These are phyloP conservation scores for Backusella macrospora DNA, from an alignment of 192 early-diverging fungal genomes.

Conservation along the genomic window DNA sequence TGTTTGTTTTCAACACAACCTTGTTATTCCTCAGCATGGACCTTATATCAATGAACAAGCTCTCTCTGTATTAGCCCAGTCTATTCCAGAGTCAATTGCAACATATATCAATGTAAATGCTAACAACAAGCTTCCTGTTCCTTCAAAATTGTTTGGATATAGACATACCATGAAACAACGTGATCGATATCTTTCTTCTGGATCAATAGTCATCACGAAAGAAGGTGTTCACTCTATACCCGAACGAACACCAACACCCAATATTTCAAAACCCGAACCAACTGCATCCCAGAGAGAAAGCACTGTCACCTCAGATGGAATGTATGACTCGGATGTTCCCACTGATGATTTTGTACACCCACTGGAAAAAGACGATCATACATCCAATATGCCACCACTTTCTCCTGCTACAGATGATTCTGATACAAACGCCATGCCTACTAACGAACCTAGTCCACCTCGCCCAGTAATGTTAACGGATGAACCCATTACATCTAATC, in stretches of 20 bases:
- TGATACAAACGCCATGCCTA: not conserved
- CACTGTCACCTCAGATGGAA: slow-evolving; percentile 15
- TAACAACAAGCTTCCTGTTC: slow-evolving; percentile 31
- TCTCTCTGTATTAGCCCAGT: slow-evolving; percentile 26
- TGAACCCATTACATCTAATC: slow-evolving; percentile 19
- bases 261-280: not conserved
- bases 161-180: slow-evolving; percentile 28
- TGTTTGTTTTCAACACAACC: slow-evolving; percentile 35
- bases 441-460: not conserved
- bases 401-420: slow-evolving; percentile 11
- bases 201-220: slow-evolving; percentile 16
- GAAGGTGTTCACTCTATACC: slow-evolving; percentile 19
- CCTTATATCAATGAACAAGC: slow-evolving; percentile 37
- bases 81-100: slow-evolving; percentile 27
- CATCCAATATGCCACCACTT: slow-evolving; percentile 12
- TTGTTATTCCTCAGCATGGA: slow-evolving; percentile 37
- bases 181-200: slow-evolving; percentile 22
- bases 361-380: not conserved
- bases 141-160: slow-evolving; percentile 26
- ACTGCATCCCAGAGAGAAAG: slow-evolving; percentile 1
- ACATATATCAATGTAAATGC: slow-evolving; percentile 36
- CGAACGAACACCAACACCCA: slow-evolving; percentile 3
- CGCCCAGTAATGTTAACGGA: slow-evolving; percentile 16
- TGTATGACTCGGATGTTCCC: slow-evolving; percentile 18
- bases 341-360: slow-evolving; percentile 18